Evolutionary conservation across 495 filamentous ascomycete genomes (phyloP), one percentile per base, ranked within the genome.

Genomic region (Gamarada debralockiae): DNA sequence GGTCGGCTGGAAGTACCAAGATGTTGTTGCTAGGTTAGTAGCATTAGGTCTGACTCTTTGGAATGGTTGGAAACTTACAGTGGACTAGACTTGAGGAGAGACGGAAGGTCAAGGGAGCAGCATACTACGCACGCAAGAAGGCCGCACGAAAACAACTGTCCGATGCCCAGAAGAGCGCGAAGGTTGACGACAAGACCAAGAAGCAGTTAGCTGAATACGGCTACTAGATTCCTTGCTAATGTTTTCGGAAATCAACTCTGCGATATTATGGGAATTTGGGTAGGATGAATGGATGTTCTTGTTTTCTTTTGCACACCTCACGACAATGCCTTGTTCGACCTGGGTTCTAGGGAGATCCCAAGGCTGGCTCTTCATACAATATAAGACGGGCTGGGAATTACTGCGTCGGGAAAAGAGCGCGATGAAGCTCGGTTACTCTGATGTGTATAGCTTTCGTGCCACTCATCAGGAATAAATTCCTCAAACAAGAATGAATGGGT

Each of bases 101-200:
- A 75, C 85, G 93, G 77, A 98, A 98, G 81, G 91, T 92, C 73
- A 97, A 97, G 85, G 89, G 91, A 67, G 84, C 87, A 65, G 93
- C 93, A 70, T 98, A 97, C 86, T 98, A 98, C 82, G 89, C 90
- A 78, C 89, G 90, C 82, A 98, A 97, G 93, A 95, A 95, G 91
- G 80, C 85, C 50, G 86, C 86, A 63, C 82, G 84, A 71, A 90
- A 84, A 80, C 88, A 90, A 77, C 78, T 96, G 52, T 78, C 83
- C 61, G 87, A 96, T 70, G 92, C 93, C 65, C 82, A 93, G 81
- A 90, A 92, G 86, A 85, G 75, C 70, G 90, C 90, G 55, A 90
- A 80, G 69, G 87, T 95, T 73, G 85, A 92, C 78, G 81, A 63
- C 65, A 79, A 80, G 77, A 77, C 72, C 63, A 63, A 67, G 53